Conservation (phyloP, 805 yeast species). For the Ogataea ganodermae region DNA sequence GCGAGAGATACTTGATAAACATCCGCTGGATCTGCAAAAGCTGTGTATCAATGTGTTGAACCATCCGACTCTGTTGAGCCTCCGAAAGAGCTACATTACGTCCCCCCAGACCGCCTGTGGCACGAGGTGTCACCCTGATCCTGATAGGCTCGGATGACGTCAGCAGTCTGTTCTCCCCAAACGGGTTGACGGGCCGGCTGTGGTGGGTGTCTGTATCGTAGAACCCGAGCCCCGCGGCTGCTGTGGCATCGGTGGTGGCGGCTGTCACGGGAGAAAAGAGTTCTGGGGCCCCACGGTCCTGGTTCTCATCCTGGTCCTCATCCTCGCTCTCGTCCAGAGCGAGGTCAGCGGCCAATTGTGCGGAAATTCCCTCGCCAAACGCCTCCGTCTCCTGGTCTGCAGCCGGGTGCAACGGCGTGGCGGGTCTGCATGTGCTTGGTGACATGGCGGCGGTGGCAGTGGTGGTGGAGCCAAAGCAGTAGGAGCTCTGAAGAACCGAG, state of each 20-base stretch:
- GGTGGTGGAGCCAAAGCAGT: too few species aligned
- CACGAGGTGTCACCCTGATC: constrained; percentile 11
- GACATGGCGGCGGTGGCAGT: too few species aligned
- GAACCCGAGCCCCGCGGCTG: constrained; percentile 16
- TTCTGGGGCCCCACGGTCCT: constrained; percentile 22
- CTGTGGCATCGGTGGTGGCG: constrained; percentile 17
- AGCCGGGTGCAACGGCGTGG: constrained; percentile 31
- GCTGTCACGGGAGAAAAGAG: constrained; percentile 22
- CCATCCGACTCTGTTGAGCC: constrained; percentile 58
- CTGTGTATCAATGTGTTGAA: constrained; percentile 55
- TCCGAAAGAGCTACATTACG: constrained; percentile 31
- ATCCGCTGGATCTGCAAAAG: constrained; percentile 56
- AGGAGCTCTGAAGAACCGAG: too few species aligned
- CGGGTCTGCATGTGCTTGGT: neutral
- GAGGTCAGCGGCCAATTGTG: constrained; percentile 27
- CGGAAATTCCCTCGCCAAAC: constrained; percentile 21
- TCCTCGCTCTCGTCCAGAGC: constrained; percentile 23
- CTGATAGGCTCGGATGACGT: constrained; percentile 28
- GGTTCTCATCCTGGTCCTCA: constrained; percentile 22
- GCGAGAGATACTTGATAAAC: constrained; percentile 43
- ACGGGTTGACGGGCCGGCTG: constrained; percentile 31
- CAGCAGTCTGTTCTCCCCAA: constrained; percentile 28
- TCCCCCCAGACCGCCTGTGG: constrained; percentile 21
- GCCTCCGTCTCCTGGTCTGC: constrained; percentile 31
- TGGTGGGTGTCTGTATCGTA: constrained; percentile 17